Percentiles rank a stretch among this genome's conserved stretches.
These are phyloP conservation scores for Rhodotorula sp. DNA, from an alignment of 1,284 basidiomycete species.

Conservation along the genomic window DNA sequence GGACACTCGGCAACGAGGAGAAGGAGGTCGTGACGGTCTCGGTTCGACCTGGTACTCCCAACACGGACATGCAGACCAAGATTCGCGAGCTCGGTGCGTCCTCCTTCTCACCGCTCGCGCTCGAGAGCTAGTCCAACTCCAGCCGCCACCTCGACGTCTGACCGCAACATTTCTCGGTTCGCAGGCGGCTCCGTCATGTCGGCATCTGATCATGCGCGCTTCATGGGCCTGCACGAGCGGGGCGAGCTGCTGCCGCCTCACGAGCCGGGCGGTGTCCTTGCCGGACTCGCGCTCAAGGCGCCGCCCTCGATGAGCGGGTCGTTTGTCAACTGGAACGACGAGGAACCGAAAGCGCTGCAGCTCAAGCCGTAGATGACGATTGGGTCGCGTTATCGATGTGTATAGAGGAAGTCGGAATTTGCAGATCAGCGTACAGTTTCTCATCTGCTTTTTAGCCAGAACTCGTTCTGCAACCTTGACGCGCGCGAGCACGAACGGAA, in stretches of 20 bases:
- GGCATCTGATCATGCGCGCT: slow-evolving; percentile 55
- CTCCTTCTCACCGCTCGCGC: not conserved
- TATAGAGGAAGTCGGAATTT: not conserved
- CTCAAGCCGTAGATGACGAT: not conserved
- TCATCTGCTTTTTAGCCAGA: no score
- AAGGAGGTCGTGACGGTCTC: slow-evolving; percentile 68
- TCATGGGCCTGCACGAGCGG: slow-evolving; percentile 61
- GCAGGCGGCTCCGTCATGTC: slow-evolving; percentile 54
- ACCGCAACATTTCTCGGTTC: not conserved
- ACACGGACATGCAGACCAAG: slow-evolving; percentile 49
- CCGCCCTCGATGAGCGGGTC: slow-evolving; percentile 60
- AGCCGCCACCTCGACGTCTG: not conserved
- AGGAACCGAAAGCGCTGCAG: slow-evolving; percentile 38
- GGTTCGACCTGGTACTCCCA: slow-evolving; percentile 78
- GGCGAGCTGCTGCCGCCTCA: slow-evolving; percentile 59
- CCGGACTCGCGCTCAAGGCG: slow-evolving; percentile 52
- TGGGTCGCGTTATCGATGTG: not conserved
- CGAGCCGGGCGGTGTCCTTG: slow-evolving; percentile 66
- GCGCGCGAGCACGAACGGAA: no score
- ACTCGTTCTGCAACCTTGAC: no score
- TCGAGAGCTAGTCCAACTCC: not conserved
- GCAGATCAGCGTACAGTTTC: no score
- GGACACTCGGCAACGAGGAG: slow-evolving; percentile 76
- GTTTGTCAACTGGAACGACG: slow-evolving; percentile 62
- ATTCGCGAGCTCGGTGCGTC: slow-evolving; percentile 37